These are phyloP conservation scores for Cladosporium velox DNA, from an alignment of 2,329 filamentous ascomycete species.

Conservation along the genomic window DNA sequence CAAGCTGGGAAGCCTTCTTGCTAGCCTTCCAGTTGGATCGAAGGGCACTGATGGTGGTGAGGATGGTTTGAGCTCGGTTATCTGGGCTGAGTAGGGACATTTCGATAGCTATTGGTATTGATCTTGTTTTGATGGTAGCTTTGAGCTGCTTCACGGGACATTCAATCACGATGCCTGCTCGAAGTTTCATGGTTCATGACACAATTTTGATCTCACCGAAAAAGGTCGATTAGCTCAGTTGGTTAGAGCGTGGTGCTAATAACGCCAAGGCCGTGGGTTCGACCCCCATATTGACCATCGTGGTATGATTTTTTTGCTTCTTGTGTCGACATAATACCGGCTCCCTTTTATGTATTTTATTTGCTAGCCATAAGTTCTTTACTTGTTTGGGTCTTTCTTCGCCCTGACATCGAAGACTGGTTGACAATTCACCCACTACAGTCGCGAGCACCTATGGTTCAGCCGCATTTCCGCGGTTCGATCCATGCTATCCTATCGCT, in stretches of 20 bases:
- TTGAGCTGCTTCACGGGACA: no score
- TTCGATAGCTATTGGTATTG: not conserved
- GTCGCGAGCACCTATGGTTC: no score
- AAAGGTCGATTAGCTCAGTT: slow-evolving; percentile 11
- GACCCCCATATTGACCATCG: slow-evolving; percentile 8
- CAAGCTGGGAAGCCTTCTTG: slow-evolving; percentile 15
- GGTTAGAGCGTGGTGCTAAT: slow-evolving; percentile 17
- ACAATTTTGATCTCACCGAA: not conserved
- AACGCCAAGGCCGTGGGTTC: slow-evolving; percentile 13
- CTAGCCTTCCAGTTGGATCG: slow-evolving; percentile 17
- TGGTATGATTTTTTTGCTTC: not conserved
- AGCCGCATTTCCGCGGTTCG: no score
- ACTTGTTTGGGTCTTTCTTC: no score
- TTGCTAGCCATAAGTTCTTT: no score
- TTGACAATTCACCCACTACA: no score
- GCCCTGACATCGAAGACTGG: no score
- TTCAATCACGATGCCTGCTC: no score
- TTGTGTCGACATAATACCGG: no score
- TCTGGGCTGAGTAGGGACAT: slow-evolving; percentile 23
- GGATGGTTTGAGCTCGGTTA: slow-evolving; percentile 22
- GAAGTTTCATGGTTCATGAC: no score
- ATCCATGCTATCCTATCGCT: not conserved
- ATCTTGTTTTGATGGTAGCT: not conserved
- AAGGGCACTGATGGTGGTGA: slow-evolving; percentile 19
- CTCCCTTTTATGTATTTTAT: no score